Evolutionary conservation across 345 rosid species (phyloP), one percentile per base, ranked within the genome.

Genomic region (Pistacia vera): DNA sequence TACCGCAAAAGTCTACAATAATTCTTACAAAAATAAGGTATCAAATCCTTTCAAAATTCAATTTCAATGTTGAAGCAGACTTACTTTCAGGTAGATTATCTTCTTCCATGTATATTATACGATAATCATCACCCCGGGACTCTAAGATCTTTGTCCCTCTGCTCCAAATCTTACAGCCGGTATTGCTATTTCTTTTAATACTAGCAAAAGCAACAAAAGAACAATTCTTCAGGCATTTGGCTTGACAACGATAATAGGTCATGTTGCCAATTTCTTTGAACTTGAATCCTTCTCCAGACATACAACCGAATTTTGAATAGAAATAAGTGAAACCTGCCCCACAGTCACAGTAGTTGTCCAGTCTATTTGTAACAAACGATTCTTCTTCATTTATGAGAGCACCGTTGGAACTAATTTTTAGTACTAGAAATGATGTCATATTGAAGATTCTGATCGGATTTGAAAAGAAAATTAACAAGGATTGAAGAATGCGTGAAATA

Each of bases 171-270:
- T 79, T 73, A 58, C 80, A 79, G 5, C 52, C 73, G 54, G 38
- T 76, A 16, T 9, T 22, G 54, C 68, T 52, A 5, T 70, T 46
- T 38, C 0, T 8, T 49, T 70, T 51, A 10, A 66, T 28, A 33
- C 63, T 4, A 61, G 85, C 71, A 74, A 57, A 77, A 11, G 85
- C 85, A 68, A 69, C 44, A 60, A 81, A 83, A 7, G 81, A 77
- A 61, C 83, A 79, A 35, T 76, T 35, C 0, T 35, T 59, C 28
- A 33, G 46, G 61, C 85, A 82, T 33, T 59, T 59, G 44, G 9
- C 18, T 8, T 20, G 3, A 69, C 85, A 79, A 20, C 64, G 76
- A 25, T 1, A 2, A 2, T 46, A 10, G 3, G 38, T 63, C 36
- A 72, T 16, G 49, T 72, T 72, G 51, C 67, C 66, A 62, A 14